Conservation (phyloP, 2,329 filamentous ascomycete genomes). For the Madurella mycetomatis region DNA sequence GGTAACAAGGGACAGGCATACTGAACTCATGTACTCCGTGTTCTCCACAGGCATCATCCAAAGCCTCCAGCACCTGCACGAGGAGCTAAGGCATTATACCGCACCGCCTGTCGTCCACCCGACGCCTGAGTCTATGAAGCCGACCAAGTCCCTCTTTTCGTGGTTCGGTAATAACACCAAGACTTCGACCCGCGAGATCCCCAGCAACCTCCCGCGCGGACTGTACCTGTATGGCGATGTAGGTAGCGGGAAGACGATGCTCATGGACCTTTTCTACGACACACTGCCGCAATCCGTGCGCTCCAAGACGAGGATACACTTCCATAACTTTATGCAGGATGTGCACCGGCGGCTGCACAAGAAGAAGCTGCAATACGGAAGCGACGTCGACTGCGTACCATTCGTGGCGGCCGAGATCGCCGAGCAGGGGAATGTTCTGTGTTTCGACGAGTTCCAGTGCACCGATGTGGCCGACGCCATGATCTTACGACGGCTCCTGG, state of each 20-base stretch:
- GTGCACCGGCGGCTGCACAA: constrained; percentile 86
- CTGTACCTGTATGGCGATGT: constrained; percentile 96
- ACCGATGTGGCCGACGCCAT: constrained; percentile 98
- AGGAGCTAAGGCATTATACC: constrained; percentile 70
- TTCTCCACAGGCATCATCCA: constrained; percentile 69
- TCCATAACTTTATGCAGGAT: constrained; percentile 99
- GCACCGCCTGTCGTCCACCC: constrained; percentile 74
- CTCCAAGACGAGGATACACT: constrained; percentile 89
- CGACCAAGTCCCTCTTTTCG: constrained; percentile 55
- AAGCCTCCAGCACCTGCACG: constrained; percentile 81
- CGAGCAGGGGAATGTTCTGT: constrained; percentile 76
- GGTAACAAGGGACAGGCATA: neutral
- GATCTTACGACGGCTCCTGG: constrained; percentile 84
- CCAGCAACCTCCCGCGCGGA: constrained; percentile 74
- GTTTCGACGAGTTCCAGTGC: constrained; percentile 98
- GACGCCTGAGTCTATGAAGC: constrained; percentile 64
- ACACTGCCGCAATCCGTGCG: constrained; percentile 76
- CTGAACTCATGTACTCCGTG: neutral
- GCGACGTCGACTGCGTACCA: constrained; percentile 83
- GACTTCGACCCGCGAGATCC: constrained; percentile 50
- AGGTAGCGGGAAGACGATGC: constrained; percentile 96
- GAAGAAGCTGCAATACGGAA: constrained; percentile 84
- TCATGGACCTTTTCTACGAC: constrained; percentile 98
- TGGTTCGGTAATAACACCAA: constrained; percentile 53
- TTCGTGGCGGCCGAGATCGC: constrained; percentile 95